These are phyloP conservation scores for Ambispora gerdemannii DNA, from an alignment of 192 early-diverging fungal species.

Conservation along the genomic window DNA sequence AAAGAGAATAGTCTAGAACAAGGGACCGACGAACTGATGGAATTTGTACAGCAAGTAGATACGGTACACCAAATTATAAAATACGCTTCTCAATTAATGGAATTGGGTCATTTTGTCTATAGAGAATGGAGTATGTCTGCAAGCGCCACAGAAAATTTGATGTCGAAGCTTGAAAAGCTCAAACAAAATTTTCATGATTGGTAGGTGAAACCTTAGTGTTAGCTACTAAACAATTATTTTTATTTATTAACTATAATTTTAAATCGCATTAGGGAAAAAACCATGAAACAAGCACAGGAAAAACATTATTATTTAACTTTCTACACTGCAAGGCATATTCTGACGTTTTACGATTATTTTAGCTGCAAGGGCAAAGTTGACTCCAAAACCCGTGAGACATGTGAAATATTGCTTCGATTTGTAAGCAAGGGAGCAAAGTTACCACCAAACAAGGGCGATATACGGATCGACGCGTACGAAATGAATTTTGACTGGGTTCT, in stretches of 20 bases:
- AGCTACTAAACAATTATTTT: not conserved
- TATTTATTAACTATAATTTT: too few species aligned
- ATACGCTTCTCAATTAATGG: not conserved
- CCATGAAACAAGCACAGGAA: not conserved
- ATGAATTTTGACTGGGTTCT: not conserved
- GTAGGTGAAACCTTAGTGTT: not conserved
- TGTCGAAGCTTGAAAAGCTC: not conserved
- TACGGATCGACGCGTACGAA: not conserved
- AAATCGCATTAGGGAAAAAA: constrained; percentile 18
- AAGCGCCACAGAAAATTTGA: not conserved
- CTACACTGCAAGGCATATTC: constrained; percentile 10
- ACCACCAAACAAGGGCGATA: not conserved
- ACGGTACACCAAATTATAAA: constrained; percentile 6
- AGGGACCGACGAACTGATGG: constrained; percentile 7
- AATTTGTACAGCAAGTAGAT: constrained; percentile 20
- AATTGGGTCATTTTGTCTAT: constrained; percentile 17
- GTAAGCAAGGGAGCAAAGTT: constrained; percentile 1
- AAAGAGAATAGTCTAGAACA: not conserved
- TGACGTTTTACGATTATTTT: constrained; percentile 21
- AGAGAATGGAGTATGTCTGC: not conserved
- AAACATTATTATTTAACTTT: constrained; percentile 20
- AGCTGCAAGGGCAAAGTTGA: not conserved
- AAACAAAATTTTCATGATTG: not conserved
- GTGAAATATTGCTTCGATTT: constrained; percentile 7
- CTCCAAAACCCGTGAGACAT: not conserved